Percentiles rank a stretch among this genome's conserved stretches.
Evolutionary conservation across 2,329 filamentous ascomycete species (phyloP).

Genomic region (Cladophialophora chaetospira): DNA sequence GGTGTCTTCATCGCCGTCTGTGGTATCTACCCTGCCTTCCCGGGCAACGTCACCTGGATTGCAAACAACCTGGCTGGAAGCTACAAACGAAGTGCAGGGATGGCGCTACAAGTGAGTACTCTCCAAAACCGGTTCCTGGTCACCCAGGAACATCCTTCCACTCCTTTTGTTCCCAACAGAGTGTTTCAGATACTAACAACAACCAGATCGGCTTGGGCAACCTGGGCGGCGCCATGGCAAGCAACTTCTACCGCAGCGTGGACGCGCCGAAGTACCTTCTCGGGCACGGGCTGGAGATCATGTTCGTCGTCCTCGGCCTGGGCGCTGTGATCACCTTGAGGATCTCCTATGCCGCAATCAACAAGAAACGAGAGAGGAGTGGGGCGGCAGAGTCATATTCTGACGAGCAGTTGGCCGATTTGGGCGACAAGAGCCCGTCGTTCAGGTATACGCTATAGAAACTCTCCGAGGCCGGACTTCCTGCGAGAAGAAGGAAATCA

Average conservation of each 20-base stretch:
- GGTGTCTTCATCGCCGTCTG: slow-evolving; percentile 52
- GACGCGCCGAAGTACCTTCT: slow-evolving; percentile 55
- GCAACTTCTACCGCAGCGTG: slow-evolving; percentile 66
- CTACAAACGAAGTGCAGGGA: slow-evolving; percentile 59
- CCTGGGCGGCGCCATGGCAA: slow-evolving; percentile 60
- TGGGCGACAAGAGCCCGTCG: slow-evolving; percentile 64
- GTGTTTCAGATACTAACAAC: background rate
- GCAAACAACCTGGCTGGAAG: slow-evolving; percentile 61
- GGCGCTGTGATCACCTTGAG: slow-evolving; percentile 48
- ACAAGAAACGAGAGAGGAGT: slow-evolving; percentile 57
- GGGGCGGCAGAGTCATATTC: slow-evolving; percentile 47
- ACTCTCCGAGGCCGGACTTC: background rate
- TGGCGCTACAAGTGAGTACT: slow-evolving; percentile 63
- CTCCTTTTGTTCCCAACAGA: background rate
- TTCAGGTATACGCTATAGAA: slow-evolving; percentile 63
- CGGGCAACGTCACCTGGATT: slow-evolving; percentile 57
- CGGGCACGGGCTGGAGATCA: slow-evolving; percentile 55
- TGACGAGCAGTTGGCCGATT: slow-evolving; percentile 56
- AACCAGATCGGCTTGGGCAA: slow-evolving; percentile 50
- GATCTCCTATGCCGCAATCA: slow-evolving; percentile 59
- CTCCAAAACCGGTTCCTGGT: too few relatives aligned
- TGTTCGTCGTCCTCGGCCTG: slow-evolving; percentile 52
- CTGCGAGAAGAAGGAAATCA: background rate
- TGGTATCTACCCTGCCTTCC: slow-evolving; percentile 52
- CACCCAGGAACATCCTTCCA: background rate